These are phyloP conservation scores for Castanospermum australe DNA, from an alignment of 306 rosid species.

Conservation along the genomic window DNA sequence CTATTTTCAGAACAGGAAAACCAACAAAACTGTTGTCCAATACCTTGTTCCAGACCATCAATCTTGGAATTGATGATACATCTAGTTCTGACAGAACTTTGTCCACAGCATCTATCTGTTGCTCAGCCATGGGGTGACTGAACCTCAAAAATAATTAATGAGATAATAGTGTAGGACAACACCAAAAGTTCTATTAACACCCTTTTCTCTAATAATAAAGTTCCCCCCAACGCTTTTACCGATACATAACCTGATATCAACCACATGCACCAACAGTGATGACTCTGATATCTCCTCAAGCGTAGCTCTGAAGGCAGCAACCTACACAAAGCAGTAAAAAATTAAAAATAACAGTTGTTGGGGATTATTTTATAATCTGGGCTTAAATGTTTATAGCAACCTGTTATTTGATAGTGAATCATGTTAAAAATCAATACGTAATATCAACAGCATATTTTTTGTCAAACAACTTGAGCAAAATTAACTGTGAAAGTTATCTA, in stretches of 20 bases:
- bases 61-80: conserved; percentile 77
- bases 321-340: conserved; percentile 48
- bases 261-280: conserved; percentile 82
- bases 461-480: conserved; percentile 16
- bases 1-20: background rate
- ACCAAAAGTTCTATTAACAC: background rate
- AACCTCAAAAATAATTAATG: conserved; percentile 41
- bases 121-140: conserved; percentile 94
- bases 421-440: background rate
- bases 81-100: conserved; percentile 86
- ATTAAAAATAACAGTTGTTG: background rate
- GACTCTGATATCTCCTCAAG: conserved; percentile 97
- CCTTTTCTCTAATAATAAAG: conserved; percentile 4
- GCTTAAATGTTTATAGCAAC: background rate
- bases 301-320: conserved; percentile 99
- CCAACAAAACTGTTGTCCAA: background rate
- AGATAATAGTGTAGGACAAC: conserved; percentile 16
- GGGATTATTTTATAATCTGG: conserved; percentile 6
- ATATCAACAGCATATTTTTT: background rate
- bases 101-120: conserved; percentile 95
- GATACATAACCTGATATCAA: conserved; percentile 76
- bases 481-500: conserved; percentile 18
- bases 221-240: conserved; percentile 19
- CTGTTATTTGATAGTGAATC: conserved; percentile 10
- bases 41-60: conserved; percentile 99